Evolutionary conservation across 2,329 filamentous ascomycete genomes (phyloP), one percentile per base, ranked within the genome.

Genomic region (Aspergillus chevalieri): DNA sequence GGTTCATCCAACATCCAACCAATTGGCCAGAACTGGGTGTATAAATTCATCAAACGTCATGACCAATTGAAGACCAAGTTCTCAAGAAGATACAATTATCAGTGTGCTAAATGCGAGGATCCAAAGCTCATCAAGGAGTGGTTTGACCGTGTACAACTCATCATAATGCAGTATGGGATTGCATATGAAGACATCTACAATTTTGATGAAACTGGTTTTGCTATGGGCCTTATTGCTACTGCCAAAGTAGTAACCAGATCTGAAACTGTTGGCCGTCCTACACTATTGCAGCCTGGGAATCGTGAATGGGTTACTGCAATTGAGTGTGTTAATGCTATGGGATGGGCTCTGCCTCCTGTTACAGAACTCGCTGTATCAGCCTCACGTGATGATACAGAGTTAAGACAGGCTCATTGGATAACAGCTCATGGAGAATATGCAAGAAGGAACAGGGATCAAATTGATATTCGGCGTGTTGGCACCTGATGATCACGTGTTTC

Each of bases 241-340:
- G 19, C 19, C 10, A 28, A 34, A 33, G 47, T 17, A 17, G 17
- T 17, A 17, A 17, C 17, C 17, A 17, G 17, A 17, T 1, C 17
- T 17, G 17, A 17, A 14, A 28, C 33, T 14, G 3, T 7, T 47
- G 34, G 42, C 21, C 24, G 30, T 38, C 30, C 39, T 47, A 36
- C 14, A 42, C 17, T 55, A 43, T 26, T 55, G 44, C 43, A 53
- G 21, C 49, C 44, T 46, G 47, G 47, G 9, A 57, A 26, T 17
- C 17, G 17, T 17, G 17, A 17, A 17, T 17, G 17, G 17, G 17
- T 17, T 17, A 17, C 17, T 17, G 17, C 17, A 17, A 17, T 17
- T 17, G 17, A 17, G 2, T 17, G 17, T 17, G 17, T 17, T 17
- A 17, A 17, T 17, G 17, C 17, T 17, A 17, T 17, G 17, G 17